A percentile compares a stretch with the other conserved stretches of the same genome.
Conservation (phyloP, 257 asterid genomes). For the Fraxinus cuspidata region DNA sequence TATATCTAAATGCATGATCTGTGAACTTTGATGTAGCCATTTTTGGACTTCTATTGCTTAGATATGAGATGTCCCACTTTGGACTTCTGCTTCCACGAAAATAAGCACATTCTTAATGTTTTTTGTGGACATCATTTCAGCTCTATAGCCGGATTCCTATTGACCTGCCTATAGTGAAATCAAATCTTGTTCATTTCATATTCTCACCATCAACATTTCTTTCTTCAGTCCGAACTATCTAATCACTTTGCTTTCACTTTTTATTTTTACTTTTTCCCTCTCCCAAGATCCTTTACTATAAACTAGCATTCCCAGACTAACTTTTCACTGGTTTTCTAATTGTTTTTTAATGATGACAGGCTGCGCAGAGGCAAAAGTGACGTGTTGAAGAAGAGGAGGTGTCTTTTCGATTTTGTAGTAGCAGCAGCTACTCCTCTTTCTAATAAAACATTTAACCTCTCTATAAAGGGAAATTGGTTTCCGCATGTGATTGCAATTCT, state of each 20-base stretch:
- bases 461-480: not conserved
- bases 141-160: not conserved
- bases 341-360: slow-evolving; percentile 21
- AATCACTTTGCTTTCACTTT: not conserved
- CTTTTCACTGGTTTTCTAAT: not conserved
- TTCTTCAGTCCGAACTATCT: not conserved
- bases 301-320: not conserved
- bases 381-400: not conserved
- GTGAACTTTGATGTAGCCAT: not conserved
- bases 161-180: not conserved
- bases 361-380: slow-evolving; percentile 38
- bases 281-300: not conserved
- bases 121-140: not conserved
- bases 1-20: not conserved
- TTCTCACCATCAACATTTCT: not conserved
- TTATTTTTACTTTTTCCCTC: not conserved
- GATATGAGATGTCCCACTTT: not conserved
- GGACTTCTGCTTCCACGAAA: not conserved
- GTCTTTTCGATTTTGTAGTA: not conserved
- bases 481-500: too few relatives aligned
- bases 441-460: not conserved
- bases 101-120: not conserved
- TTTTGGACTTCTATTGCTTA: not conserved
- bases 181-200: not conserved
- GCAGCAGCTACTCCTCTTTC: not conserved